Evolutionary conservation across 2,329 filamentous ascomycete species (phyloP).

Genomic region (Cytospora piceae): DNA sequence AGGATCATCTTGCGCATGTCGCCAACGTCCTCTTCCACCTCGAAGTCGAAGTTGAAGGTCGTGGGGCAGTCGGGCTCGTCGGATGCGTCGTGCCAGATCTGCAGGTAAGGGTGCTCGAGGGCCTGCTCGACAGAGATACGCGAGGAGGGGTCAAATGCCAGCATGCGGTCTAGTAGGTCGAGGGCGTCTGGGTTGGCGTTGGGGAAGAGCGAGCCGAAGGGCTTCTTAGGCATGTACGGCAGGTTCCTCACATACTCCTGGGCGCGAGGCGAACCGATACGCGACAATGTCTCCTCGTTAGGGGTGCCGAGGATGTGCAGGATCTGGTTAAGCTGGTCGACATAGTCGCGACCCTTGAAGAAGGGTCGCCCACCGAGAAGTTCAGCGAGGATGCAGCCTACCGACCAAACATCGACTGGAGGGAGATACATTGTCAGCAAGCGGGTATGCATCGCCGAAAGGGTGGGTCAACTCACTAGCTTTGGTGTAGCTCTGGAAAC

Average conservation of each 20-base stretch:
- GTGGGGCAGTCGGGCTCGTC: slow-evolving; percentile 94
- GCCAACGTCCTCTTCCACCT: slow-evolving; percentile 91
- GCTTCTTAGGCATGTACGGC: slow-evolving; percentile 90
- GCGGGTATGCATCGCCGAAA: slow-evolving; percentile 8
- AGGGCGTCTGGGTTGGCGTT: slow-evolving; percentile 95
- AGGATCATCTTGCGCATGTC: slow-evolving; percentile 98
- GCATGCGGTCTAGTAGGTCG: slow-evolving; percentile 94
- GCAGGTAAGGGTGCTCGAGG: slow-evolving; percentile 92
- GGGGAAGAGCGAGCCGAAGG: slow-evolving; percentile 86
- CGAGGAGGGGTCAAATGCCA: slow-evolving; percentile 92
- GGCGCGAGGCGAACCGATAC: slow-evolving; percentile 92
- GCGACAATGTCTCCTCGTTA: slow-evolving; percentile 88
- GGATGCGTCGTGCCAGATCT: slow-evolving; percentile 97
- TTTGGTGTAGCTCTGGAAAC: slow-evolving; percentile 99
- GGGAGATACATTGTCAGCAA: slow-evolving; percentile 21
- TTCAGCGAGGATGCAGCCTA: slow-evolving; percentile 96
- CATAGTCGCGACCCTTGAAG: slow-evolving; percentile 99
- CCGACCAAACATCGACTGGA: slow-evolving; percentile 96
- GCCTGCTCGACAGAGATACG: slow-evolving; percentile 95
- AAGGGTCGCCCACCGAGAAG: slow-evolving; percentile 94
- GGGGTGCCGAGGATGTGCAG: slow-evolving; percentile 96
- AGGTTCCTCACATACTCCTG: slow-evolving; percentile 99
- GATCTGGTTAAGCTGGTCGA: slow-evolving; percentile 99
- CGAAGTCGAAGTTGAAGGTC: slow-evolving; percentile 97
- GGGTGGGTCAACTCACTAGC: slow-evolving; percentile 74